phyloP scores from a whole-genome alignment of 441 rosid species.

The Lepidium campestre region DNA sequence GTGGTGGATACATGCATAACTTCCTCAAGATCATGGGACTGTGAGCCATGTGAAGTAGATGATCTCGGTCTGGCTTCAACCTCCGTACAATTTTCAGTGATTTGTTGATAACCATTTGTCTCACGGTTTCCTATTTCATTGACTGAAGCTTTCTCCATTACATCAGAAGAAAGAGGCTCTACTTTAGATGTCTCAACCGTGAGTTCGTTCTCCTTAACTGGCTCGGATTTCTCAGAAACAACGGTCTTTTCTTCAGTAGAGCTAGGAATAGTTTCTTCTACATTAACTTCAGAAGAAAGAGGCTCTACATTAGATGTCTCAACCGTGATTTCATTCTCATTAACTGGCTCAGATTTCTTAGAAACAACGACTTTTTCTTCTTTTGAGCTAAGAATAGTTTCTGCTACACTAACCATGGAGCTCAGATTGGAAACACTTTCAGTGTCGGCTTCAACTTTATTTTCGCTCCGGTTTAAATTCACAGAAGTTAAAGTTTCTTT shows the following conservation, averaged over 20 bases:
- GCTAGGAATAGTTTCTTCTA: constrained; percentile 7
- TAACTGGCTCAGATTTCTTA: neutral
- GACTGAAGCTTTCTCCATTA: constrained; percentile 2
- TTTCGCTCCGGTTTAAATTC: neutral
- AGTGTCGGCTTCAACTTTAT: constrained; percentile 13
- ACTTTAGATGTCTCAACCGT: neutral
- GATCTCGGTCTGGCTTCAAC: neutral
- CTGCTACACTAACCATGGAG: constrained; percentile 17
- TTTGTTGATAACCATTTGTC: constrained; percentile 12
- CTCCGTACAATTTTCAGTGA: constrained; percentile 1
- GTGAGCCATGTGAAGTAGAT: constrained; percentile 9
- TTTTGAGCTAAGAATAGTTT: constrained; percentile 3
- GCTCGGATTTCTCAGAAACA: constrained; percentile 1
- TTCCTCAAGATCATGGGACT: constrained; percentile 15
- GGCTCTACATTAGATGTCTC: constrained; percentile 10
- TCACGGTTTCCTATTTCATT: neutral
- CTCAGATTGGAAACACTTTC: constrained; percentile 6
- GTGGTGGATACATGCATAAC: constrained; percentile 20
- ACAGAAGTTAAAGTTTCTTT: constrained; percentile 15
- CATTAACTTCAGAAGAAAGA: constrained; percentile 7
- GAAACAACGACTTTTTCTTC: constrained; percentile 9
- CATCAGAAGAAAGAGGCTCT: constrained; percentile 14
- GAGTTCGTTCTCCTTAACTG: constrained; percentile 4
- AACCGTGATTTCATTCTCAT: constrained; percentile 8
- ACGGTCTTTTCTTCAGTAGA: constrained; percentile 14